phyloP scores from a whole-genome alignment of 2,329 filamentous ascomycete genomes.

The Fusarium incarnatum region DNA sequence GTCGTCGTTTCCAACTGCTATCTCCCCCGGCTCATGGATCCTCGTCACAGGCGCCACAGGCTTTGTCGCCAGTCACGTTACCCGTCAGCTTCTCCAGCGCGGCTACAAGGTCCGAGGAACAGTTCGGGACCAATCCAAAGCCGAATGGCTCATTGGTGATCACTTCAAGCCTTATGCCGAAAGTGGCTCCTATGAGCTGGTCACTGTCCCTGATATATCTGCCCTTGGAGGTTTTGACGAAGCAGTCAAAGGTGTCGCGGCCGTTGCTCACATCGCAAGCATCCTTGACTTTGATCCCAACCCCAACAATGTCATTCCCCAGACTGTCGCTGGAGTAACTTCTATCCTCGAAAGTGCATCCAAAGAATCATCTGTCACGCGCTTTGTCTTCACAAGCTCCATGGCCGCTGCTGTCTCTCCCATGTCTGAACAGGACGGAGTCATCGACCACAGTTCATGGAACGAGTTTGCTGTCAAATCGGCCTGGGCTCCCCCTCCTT shows the following conservation, averaged over 20 bases:
- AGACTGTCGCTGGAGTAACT: too few species aligned
- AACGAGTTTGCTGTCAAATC: slow-evolving; percentile 48
- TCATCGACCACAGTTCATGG: slow-evolving; percentile 30
- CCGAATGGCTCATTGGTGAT: slow-evolving; percentile 51
- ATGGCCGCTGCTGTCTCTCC: slow-evolving; percentile 16
- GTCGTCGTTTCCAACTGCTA: not conserved
- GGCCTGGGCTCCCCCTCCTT: slow-evolving; percentile 48
- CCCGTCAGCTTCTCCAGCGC: slow-evolving; percentile 53
- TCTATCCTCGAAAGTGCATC: too few species aligned
- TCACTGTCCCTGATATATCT: slow-evolving; percentile 54
- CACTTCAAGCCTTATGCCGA: slow-evolving; percentile 48
- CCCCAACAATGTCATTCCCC: slow-evolving; percentile 46
- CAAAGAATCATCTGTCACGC: not conserved
- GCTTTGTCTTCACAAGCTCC: slow-evolving; percentile 51
- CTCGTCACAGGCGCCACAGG: slow-evolving; percentile 61
- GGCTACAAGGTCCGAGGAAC: slow-evolving; percentile 60
- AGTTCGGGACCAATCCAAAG: slow-evolving; percentile 50
- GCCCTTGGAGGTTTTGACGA: slow-evolving; percentile 52
- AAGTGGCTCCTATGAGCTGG: slow-evolving; percentile 51
- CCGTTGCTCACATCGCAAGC: slow-evolving; percentile 61
- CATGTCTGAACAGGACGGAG: not conserved
- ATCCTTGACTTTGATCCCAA: slow-evolving; percentile 54
- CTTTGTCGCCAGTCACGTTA: slow-evolving; percentile 57
- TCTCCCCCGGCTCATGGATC: slow-evolving; percentile 47
- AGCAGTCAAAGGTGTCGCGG: slow-evolving; percentile 49